phyloP scores from a whole-genome alignment of 352 stramenopile genomes.

The Elongisporangium anandrum region DNA sequence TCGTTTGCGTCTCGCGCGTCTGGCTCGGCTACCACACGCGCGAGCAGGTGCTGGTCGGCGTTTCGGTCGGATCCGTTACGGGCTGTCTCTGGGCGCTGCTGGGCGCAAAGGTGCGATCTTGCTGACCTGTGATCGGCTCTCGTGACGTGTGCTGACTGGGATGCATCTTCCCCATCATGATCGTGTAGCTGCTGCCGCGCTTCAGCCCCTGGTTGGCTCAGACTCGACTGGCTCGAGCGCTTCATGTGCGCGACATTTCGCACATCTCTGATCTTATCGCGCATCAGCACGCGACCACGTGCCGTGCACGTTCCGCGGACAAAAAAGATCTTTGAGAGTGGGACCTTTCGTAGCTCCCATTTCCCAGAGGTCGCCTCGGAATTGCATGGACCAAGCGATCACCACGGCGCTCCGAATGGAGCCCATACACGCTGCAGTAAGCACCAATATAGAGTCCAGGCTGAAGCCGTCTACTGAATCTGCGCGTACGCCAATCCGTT shows the following conservation, averaged over 20 bases:
- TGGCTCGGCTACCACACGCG: constrained; percentile 46
- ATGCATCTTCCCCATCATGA: not conserved
- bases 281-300: constrained; percentile 23
- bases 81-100: constrained; percentile 30
- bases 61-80: constrained; percentile 21
- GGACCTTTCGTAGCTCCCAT: not conserved
- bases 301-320: not conserved
- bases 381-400: not conserved
- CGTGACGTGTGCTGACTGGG: not conserved
- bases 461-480: not conserved
- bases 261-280: constrained; percentile 51
- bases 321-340: not conserved
- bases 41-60: constrained; percentile 40
- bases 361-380: not conserved
- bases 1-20: constrained; percentile 41
- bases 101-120: constrained; percentile 17
- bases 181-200: constrained; percentile 21
- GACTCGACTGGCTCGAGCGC: constrained; percentile 18
- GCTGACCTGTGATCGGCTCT: not conserved
- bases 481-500: not conserved
- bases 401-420: not conserved
- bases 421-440: not conserved
- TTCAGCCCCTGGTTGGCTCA: constrained; percentile 11
- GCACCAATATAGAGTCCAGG: not conserved
- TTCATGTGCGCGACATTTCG: constrained; percentile 47